These are phyloP conservation scores for Neurospora sp. DNA, from an alignment of 495 filamentous ascomycete species.

Conservation along the genomic window DNA sequence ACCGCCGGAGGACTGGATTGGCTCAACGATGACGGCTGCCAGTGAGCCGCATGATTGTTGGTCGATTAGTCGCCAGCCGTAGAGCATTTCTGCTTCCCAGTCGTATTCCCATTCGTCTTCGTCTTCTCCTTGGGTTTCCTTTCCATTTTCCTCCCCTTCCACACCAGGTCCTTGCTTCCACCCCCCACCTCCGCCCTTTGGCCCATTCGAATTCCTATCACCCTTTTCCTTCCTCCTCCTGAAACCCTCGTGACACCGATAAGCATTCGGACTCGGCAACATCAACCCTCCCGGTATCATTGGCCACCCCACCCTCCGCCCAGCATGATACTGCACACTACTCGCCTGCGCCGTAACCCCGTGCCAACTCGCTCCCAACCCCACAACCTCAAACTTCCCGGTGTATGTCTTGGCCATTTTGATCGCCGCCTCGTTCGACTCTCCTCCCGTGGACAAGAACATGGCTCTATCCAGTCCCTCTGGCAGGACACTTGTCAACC, in stretches of 20 bases:
- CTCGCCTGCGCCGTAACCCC: slow-evolving; percentile 37
- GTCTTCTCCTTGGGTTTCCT: slow-evolving; percentile 27
- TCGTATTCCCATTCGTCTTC: slow-evolving; percentile 44
- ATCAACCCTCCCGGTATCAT: slow-evolving; percentile 24
- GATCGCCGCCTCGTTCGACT: slow-evolving; percentile 45
- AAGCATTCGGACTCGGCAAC: slow-evolving; percentile 45
- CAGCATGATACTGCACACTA: slow-evolving; percentile 38
- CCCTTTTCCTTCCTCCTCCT: slow-evolving; percentile 37
- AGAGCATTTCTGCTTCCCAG: slow-evolving; percentile 47
- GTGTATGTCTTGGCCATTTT: slow-evolving; percentile 48
- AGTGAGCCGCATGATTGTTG: slow-evolving; percentile 43
- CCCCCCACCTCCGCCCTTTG: slow-evolving; percentile 21
- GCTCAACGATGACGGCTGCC: slow-evolving; percentile 45
- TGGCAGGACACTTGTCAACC: slow-evolving; percentile 35
- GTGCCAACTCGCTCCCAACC: slow-evolving; percentile 43
- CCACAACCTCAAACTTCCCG: slow-evolving; percentile 48
- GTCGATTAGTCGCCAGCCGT: slow-evolving; percentile 43
- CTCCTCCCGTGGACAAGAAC: slow-evolving; percentile 46
- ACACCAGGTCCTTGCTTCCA: no score
- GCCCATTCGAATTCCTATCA: no score
- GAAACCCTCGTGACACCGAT: slow-evolving; percentile 38
- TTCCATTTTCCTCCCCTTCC: no score
- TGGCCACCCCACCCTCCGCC: slow-evolving; percentile 34
- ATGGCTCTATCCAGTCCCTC: slow-evolving; percentile 41
- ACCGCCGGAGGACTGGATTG: slow-evolving; percentile 42